These are phyloP conservation scores for Chalaropsis ovoidea DNA, from an alignment of 2,329 filamentous ascomycete species.

Conservation along the genomic window DNA sequence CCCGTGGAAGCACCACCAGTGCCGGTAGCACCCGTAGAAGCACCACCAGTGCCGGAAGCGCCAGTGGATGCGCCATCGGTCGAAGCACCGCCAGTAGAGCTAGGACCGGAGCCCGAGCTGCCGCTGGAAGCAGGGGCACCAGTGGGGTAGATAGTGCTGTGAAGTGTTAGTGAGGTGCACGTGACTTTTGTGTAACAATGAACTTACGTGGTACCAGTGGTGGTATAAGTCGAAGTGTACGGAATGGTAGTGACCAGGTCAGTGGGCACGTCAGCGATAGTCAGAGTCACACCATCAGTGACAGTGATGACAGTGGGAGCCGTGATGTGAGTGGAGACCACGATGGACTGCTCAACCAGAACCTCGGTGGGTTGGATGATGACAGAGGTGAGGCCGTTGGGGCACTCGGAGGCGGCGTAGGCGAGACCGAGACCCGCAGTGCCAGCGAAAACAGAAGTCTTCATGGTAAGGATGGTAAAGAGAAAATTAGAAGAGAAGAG, in stretches of 20 bases:
- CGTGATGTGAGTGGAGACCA: conserved; percentile 20
- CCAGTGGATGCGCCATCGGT: neutral
- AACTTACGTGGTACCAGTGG: conserved; percentile 20
- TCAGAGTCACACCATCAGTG: conserved; percentile 17
- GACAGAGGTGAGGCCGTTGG: conserved; percentile 16
- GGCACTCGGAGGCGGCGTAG: conserved; percentile 20
- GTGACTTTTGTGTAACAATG: neutral
- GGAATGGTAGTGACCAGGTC: conserved; percentile 20
- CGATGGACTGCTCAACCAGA: conserved; percentile 8
- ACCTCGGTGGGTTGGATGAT: conserved; percentile 20
- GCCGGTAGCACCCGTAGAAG: neutral
- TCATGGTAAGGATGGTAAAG: conserved; percentile 8
- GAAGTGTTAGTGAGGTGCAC: neutral
- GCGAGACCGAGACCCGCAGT: conserved; percentile 21
- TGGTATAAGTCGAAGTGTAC: conserved; percentile 17
- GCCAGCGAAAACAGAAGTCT: conserved; percentile 20
- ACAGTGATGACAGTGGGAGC: conserved; percentile 20
- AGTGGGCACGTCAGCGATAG: conserved; percentile 18
- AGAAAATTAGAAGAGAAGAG: neutral
- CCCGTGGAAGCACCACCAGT: neutral
- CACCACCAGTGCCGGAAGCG: neutral
- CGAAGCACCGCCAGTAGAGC: neutral
- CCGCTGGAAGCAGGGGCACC: neutral
- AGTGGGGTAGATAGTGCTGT: neutral
- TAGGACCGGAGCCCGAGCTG: neutral